phyloP scores from a whole-genome alignment of 805 yeast species.

The Teunomyces panamensis region DNA sequence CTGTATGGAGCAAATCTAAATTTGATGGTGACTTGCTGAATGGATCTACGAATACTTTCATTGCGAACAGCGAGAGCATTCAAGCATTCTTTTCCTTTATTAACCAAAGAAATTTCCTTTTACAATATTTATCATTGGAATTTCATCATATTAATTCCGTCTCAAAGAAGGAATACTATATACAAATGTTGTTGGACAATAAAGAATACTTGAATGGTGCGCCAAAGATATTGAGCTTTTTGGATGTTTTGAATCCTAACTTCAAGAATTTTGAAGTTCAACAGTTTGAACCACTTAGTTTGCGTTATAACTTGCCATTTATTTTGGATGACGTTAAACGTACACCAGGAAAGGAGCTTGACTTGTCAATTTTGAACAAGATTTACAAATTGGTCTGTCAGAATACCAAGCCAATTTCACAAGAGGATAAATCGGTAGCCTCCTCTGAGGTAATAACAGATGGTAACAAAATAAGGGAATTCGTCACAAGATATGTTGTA shows the following conservation, averaged over 20 bases:
- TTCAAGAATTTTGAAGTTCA: conserved; percentile 43
- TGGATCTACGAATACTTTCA: conserved; percentile 26
- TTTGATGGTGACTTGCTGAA: conserved; percentile 43
- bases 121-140: conserved; percentile 69
- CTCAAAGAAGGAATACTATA: conserved; percentile 50
- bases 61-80: conserved; percentile 32
- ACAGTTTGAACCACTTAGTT: conserved; percentile 26
- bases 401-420: conserved; percentile 13
- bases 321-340: conserved; percentile 39
- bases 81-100: conserved; percentile 62
- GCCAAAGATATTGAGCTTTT: conserved; percentile 62
- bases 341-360: conserved; percentile 8
- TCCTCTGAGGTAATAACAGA: conserved; percentile 25
- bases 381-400: conserved; percentile 21
- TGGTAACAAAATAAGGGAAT: conserved; percentile 27
- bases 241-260: conserved; percentile 67
- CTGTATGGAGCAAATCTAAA: conserved; percentile 51
- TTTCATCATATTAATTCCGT: conserved; percentile 59
- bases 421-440: conserved; percentile 21
- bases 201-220: conserved; percentile 54
- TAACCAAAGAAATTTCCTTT: conserved; percentile 54
- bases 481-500: conserved; percentile 46
- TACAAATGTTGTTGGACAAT: conserved; percentile 50
- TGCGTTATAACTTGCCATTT: conserved; percentile 24
- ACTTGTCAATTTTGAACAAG: conserved; percentile 23